phyloP scores from a whole-genome alignment of 768 basidiomycete species.

The Suillus tomentosus region DNA sequence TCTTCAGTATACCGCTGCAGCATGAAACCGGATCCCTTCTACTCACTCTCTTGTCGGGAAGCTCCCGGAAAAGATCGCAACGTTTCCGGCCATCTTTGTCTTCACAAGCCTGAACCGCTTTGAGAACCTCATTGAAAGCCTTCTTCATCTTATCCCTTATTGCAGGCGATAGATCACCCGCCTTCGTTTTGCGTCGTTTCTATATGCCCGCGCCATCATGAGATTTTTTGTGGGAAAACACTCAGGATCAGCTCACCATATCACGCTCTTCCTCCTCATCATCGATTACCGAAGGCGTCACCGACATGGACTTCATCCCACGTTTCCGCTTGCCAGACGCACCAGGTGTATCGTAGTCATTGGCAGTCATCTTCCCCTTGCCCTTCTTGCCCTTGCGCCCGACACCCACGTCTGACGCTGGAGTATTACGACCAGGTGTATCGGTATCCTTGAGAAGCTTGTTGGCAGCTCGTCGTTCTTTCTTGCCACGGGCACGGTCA shows the following conservation, averaged over 20 bases:
- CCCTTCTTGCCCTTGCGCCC: constrained; percentile 55
- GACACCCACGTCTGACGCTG: constrained; percentile 59
- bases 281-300: constrained; percentile 70
- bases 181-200: constrained; percentile 87
- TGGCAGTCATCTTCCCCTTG: constrained; percentile 55
- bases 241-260: constrained; percentile 43
- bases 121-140: constrained; percentile 73
- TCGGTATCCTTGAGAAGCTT: constrained; percentile 62
- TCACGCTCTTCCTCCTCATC: constrained; percentile 83
- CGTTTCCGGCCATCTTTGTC: constrained; percentile 76
- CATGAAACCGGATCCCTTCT: not conserved
- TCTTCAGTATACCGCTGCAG: constrained; percentile 18
- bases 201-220: constrained; percentile 30
- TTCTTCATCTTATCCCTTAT: constrained; percentile 82
- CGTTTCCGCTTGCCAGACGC: constrained; percentile 74
- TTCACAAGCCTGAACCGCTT: constrained; percentile 71
- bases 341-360: constrained; percentile 48
- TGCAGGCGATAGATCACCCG: constrained; percentile 55
- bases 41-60: constrained; percentile 76
- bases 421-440: constrained; percentile 63
- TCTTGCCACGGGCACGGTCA: constrained; percentile 64
- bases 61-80: constrained; percentile 84
- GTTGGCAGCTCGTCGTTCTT: constrained; percentile 60
- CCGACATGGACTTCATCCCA: constrained; percentile 68
- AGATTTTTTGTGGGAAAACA: not conserved